These are phyloP conservation scores for Biscogniauxia mediterranea DNA, from an alignment of 2,329 filamentous ascomycete species.

Conservation along the genomic window DNA sequence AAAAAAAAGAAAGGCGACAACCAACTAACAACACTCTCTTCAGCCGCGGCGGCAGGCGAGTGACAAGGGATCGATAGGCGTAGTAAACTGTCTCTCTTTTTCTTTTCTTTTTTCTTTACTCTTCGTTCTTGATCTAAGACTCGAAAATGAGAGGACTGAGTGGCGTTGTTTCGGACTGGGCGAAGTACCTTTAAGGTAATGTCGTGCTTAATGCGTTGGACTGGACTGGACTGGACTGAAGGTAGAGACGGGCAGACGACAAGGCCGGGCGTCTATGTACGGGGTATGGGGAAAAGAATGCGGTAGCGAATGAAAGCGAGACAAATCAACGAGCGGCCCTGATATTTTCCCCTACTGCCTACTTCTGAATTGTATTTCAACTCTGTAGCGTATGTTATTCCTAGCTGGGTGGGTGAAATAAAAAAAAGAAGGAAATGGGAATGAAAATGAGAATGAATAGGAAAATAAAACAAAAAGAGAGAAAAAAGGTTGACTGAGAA, in stretches of 20 bases:
- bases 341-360: not conserved
- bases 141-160: not conserved
- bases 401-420: not conserved
- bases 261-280: no score
- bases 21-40: not conserved
- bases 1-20: conserved; percentile 1
- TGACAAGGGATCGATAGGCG: not conserved
- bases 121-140: not conserved
- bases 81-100: not conserved
- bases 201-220: not conserved
- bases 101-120: not conserved
- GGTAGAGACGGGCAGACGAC: not conserved
- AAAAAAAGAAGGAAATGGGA: not conserved
- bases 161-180: not conserved
- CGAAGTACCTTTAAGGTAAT: not conserved
- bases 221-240: not conserved
- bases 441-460: not conserved
- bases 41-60: conserved; percentile 2
- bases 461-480: not conserved
- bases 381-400: no score
- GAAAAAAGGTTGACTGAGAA: no score
- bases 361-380: no score
- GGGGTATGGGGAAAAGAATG: not conserved
- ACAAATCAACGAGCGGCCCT: not conserved
- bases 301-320: not conserved